A percentile compares a stretch with the other conserved stretches of the same genome.
Conservation (phyloP, 1,139 yeast genomes). For the Yamadazyma spencermartinsiae region DNA sequence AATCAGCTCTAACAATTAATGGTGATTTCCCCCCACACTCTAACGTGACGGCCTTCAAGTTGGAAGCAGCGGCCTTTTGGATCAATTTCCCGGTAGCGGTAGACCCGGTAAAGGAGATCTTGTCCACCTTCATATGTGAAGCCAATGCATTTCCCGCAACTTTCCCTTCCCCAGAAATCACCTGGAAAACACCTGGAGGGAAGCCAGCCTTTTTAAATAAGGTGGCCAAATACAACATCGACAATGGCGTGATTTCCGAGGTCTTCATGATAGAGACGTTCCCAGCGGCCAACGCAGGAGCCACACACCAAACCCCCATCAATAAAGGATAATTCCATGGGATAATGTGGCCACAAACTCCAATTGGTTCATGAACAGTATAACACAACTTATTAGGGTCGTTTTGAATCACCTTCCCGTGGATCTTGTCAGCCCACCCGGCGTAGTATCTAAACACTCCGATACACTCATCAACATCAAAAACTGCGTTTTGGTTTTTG, state of each 20-base stretch:
- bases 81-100: slow-evolving; percentile 61
- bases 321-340: slow-evolving; percentile 66
- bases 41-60: slow-evolving; percentile 72
- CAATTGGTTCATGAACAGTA: slow-evolving; percentile 79
- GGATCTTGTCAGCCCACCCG: slow-evolving; percentile 81
- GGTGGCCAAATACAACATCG: slow-evolving; percentile 55
- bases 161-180: slow-evolving; percentile 57
- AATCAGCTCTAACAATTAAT: slow-evolving; percentile 67
- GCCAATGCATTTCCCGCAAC: slow-evolving; percentile 62
- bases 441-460: slow-evolving; percentile 68
- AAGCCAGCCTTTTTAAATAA: slow-evolving; percentile 64
- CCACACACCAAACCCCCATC: slow-evolving; percentile 62
- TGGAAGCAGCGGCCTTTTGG: slow-evolving; percentile 59
- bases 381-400: slow-evolving; percentile 70
- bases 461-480: slow-evolving; percentile 62
- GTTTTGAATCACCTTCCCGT: slow-evolving; percentile 68
- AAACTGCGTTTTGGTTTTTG: slow-evolving; percentile 45
- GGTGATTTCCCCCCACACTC: slow-evolving; percentile 95
- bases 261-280: slow-evolving; percentile 64
- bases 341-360: slow-evolving; percentile 77
- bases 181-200: slow-evolving; percentile 70
- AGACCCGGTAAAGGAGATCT: slow-evolving; percentile 69
- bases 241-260: slow-evolving; percentile 66
- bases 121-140: slow-evolving; percentile 54
- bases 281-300: slow-evolving; percentile 70